Conservation (phyloP, 2,329 filamentous ascomycete genomes). For the Dactylellina parvicollis region DNA sequence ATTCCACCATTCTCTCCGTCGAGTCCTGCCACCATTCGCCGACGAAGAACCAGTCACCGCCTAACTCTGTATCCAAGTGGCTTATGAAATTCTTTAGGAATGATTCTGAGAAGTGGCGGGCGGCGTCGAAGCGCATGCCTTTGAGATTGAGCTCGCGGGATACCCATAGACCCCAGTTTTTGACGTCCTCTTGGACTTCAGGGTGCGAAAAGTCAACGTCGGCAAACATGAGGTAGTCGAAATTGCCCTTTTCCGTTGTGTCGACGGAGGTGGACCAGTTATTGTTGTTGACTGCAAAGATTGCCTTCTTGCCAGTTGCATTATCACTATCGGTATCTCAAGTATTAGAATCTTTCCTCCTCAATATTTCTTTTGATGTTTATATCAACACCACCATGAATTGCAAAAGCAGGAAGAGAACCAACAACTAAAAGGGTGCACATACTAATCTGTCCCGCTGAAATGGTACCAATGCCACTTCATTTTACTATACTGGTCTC, state of each 20-base stretch:
- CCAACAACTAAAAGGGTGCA: background rate
- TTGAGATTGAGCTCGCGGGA: slow-evolving; percentile 69
- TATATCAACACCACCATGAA: too few relatives aligned
- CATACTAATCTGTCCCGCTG: slow-evolving; percentile 52
- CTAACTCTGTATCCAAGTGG: slow-evolving; percentile 66
- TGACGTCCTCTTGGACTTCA: slow-evolving; percentile 72
- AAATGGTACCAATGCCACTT: slow-evolving; percentile 70
- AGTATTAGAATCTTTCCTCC: background rate
- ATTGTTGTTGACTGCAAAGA: slow-evolving; percentile 75
- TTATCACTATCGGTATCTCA: slow-evolving; percentile 18
- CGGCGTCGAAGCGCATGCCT: slow-evolving; percentile 76
- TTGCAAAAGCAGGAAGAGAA: background rate
- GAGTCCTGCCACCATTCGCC: slow-evolving; percentile 76
- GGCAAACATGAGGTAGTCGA: slow-evolving; percentile 77
- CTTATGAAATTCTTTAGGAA: slow-evolving; percentile 74
- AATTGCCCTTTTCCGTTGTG: slow-evolving; percentile 73
- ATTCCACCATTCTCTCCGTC: slow-evolving; percentile 67
- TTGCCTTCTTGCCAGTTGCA: slow-evolving; percentile 67
- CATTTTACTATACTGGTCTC: slow-evolving; percentile 69
- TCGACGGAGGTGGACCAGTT: slow-evolving; percentile 72
- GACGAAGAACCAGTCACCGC: slow-evolving; percentile 71
- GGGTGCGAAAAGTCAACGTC: slow-evolving; percentile 73
- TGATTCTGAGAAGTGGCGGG: slow-evolving; percentile 75
- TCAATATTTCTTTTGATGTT: background rate
- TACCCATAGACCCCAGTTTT: slow-evolving; percentile 76